Base-by-base conservation (phyloP, 2,329 filamentous ascomycete genomes). In the Neoascochyta sp. region DNA sequence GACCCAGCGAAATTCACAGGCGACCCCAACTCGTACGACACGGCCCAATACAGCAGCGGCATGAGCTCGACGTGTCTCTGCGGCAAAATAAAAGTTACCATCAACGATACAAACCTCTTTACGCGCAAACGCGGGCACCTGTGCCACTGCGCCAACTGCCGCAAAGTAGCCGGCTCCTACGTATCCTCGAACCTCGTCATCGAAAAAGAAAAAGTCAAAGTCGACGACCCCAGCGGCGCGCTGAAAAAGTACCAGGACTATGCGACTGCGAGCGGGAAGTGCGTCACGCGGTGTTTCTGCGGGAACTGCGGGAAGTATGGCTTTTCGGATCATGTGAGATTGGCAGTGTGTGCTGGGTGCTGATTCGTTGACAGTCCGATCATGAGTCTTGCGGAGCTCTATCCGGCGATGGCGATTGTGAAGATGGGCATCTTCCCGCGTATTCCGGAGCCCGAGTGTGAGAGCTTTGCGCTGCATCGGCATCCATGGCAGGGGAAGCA, bases 131-230 rank as follows among this genome's bases (percentile, higher is more conserved):
- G 60, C 5, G 70, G 70, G 2, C 49, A 55, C 13, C 50, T 73
- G 6, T 74, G 71, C 50, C 68, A 74, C 39, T 74, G 72, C 50
- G 51, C 58, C 18, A 75, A 74, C 38, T 74, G 71, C 52, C 65
- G 69, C 22, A 74, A 73, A 47, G 61, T 67, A 1, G 60, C 69
- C 2, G 70, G 71, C 25, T 65, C 62, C 4, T 65, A 62, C 30
- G 60, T 65, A 3, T 44, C 65, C 0, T 42, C 53, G 12, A 68
- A 69, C 36, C 41, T 70, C 9, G 49, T 59, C 5, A 67, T 70
- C 13, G 62, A 67, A 30, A 55, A 59, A 22, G 60, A 65, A 15
- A 70, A 73, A 29, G 67, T 74, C 16, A 54, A 57, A 3, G 64
- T 72, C 20, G 50, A 63, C 7, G 69, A 71, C 36, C 54, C 62